Base-by-base conservation (phyloP, 257 asterid species). In the Oldenlandia corymbosa region DNA sequence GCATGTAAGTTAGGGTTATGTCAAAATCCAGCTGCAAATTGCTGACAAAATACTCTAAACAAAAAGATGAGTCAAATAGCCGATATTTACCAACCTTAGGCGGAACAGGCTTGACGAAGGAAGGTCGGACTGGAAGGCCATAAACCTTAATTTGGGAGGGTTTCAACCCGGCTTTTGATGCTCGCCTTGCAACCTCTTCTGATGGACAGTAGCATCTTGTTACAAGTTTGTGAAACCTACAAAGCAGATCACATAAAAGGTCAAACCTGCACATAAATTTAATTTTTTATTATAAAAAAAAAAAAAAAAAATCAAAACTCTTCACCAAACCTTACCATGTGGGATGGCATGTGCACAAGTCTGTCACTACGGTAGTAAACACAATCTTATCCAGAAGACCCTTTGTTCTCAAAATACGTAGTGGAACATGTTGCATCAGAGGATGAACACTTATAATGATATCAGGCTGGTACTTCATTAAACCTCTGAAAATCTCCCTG, bases 151-250 rank as follows among this genome's bases (percentile, higher is more conserved):
- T 84, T 74, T 93, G 99, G 58, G 94, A 73, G 62, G 82, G 82
- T 65, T 83, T 84, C 57, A 93, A 83, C 59, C 99, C 97, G 64
- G 97, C 97, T 82, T 90, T 85, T 56, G 76, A n/a, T 70, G 99
- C 99, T 68, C 99, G 84, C 81, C 84, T 88, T 58, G 97, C 88
- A 45, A 93, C 88, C 84, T 90, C 96, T 77, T 90, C 96, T 5
- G 99, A 93, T 48, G 99, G 99, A 77, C 90, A 81, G 71, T 93
- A 93, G 69, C 97, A 90, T 70, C 97, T 82, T 8, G 97, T 93
- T 34, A 93, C 99, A 49, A 93, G 99, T 86, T 93, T 93, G 90
- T 93, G 99, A 83, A 93, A 93, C 99, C 99, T 90, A 73, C 66
- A 36, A 55, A 79, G 52, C 63, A 47, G 68, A 52, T 14, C 67